phyloP scores from a whole-genome alignment of 768 basidiomycete species.

The Lentinula lateritia region DNA sequence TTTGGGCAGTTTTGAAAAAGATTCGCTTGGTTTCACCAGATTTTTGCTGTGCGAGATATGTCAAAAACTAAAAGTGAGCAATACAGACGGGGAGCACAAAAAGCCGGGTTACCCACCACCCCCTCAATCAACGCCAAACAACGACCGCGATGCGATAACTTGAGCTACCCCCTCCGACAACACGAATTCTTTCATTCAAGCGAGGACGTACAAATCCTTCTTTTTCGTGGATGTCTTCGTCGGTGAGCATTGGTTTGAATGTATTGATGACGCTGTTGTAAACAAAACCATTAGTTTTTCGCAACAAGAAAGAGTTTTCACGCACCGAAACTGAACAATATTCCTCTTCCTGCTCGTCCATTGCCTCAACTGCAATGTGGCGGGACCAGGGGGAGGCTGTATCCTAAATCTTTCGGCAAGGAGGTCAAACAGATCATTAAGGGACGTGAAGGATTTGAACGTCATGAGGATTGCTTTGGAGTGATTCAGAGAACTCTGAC shows the following conservation, averaged over 20 bases:
- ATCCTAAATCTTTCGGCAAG: no score
- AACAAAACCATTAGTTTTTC: not conserved
- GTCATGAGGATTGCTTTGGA: no score
- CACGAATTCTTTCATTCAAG: constrained; percentile 77
- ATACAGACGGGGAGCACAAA: not conserved
- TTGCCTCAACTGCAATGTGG: constrained; percentile 54
- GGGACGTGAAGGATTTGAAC: no score
- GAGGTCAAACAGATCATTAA: no score
- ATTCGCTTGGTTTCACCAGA: constrained; percentile 54
- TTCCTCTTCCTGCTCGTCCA: constrained; percentile 87
- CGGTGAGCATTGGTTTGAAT: constrained; percentile 83
- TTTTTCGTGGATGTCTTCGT: constrained; percentile 79
- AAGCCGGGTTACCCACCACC: constrained; percentile 47
- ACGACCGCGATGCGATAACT: constrained; percentile 68
- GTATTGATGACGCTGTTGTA: constrained; percentile 75
- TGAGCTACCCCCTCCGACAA: constrained; percentile 57
- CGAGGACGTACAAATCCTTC: constrained; percentile 78
- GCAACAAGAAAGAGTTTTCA: not conserved
- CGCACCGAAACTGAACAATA: constrained; percentile 81
- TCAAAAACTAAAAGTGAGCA: constrained; percentile 1
- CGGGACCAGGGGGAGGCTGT: constrained; percentile 63
- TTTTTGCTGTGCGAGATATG: constrained; percentile 26
- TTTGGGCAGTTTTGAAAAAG: constrained; percentile 45
- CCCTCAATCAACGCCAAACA: constrained; percentile 74
- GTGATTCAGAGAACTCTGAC: no score